These are phyloP conservation scores for Zygnema cylindricum DNA, from an alignment of 139 green algal genomes.

Conservation along the genomic window DNA sequence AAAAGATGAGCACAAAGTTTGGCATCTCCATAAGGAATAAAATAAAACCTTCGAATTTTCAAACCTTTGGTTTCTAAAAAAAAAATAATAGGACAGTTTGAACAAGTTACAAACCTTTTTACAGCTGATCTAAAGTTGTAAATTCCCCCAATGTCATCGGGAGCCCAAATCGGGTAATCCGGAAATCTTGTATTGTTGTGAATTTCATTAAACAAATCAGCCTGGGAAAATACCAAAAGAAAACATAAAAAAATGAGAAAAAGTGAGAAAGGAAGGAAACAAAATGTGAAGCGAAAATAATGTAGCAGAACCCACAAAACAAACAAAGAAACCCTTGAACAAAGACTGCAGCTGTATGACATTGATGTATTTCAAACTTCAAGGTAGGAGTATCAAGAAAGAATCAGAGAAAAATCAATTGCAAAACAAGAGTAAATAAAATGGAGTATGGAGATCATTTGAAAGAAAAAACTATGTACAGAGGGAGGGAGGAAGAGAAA, in stretches of 20 bases:
- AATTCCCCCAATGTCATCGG: neutral
- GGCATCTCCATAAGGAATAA: neutral
- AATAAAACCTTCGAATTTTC: neutral
- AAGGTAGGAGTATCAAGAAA: no score
- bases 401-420: no score
- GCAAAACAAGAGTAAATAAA: no score
- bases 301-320: no score
- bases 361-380: no score
- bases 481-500: no score
- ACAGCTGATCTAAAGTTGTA: constrained; percentile 34
- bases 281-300: neutral
- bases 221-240: neutral
- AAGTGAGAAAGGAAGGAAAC: neutral
- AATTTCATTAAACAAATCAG: constrained; percentile 40
- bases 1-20: neutral
- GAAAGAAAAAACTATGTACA: no score
- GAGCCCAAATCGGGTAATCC: neutral
- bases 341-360: no score
- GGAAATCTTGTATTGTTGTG: constrained; percentile 15
- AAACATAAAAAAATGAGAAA: neutral
- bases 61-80: no score
- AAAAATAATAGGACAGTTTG: neutral
- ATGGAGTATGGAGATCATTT: no score
- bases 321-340: no score
- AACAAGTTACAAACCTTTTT: neutral